Percentiles rank a stretch among this genome's conserved stretches.
These are phyloP conservation scores for Aurifilum marmelostoma DNA, from an alignment of 2,329 filamentous ascomycete species.

Conservation along the genomic window DNA sequence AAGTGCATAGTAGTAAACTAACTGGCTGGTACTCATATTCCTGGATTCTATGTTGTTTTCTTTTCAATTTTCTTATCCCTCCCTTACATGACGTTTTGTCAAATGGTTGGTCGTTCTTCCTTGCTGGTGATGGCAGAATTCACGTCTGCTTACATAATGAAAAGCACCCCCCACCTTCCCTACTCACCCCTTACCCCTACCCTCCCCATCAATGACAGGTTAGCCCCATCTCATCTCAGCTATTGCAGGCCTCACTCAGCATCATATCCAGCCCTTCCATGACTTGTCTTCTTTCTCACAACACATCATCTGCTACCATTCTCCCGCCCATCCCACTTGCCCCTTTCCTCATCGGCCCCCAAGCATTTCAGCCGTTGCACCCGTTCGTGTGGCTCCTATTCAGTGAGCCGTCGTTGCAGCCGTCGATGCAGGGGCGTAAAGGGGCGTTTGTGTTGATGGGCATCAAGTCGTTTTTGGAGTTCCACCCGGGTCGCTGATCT, in stretches of 20 bases:
- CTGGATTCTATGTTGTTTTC: too few relatives aligned
- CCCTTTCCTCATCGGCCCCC: background rate
- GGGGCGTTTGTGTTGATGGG: slow-evolving; percentile 1
- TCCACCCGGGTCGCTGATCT: background rate
- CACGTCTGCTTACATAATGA: background rate
- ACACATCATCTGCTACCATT: background rate
- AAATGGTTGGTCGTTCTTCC: background rate
- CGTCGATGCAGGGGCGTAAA: background rate
- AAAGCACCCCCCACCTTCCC: background rate
- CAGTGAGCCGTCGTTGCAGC: background rate
- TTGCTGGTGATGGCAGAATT: background rate
- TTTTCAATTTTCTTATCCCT: background rate
- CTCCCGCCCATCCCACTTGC: too few relatives aligned
- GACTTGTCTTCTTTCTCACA: background rate
- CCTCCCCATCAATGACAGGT: background rate
- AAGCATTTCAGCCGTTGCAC: background rate
- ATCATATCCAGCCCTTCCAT: background rate
- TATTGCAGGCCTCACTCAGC: background rate
- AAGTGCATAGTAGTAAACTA: background rate
- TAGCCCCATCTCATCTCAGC: background rate
- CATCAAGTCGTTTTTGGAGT: background rate
- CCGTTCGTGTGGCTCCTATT: background rate
- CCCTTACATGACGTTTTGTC: background rate
- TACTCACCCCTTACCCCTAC: background rate
- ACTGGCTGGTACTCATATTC: background rate